Base-by-base conservation (phyloP, 1,139 yeast species). In the Petasospora fabianii region DNA sequence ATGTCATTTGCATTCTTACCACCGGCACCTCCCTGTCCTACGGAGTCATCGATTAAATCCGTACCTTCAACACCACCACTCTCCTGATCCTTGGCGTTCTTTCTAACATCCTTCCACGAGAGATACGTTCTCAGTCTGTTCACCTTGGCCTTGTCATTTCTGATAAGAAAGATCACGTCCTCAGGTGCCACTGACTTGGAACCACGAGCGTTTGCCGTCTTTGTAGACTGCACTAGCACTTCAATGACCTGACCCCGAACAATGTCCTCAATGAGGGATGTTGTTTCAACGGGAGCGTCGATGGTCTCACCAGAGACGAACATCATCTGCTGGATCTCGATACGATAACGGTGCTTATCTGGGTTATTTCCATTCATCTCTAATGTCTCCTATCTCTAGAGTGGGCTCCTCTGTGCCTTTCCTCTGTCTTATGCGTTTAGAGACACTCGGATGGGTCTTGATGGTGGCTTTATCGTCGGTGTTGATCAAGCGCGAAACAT, bases 241-340 rank as follows among this genome's bases (percentile, higher is more conserved):
- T 92, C 97, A 32, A 90, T 82, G 27, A 94, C 98, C 61, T 92
- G 98, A 1, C 95, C 94, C 35, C 95, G 73, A 3, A 92, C 98
- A 38, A 92, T 87, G 58, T 92, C 98, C 59, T 92, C 99, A 31
- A 92, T 87, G 41, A 92, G 64, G 10, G 94, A 80, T 0, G 97
- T 86, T 1, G 97, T 87, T 50, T 86, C 95, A 9, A 83, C 72
- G 0, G 97, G 96, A 3, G 97, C 95, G 53, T 92, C 98, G 51
- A 85, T 86, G 1, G 94, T 79, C 61, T 92, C 97, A 2, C 98
- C 99, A 44, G 84, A 76, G 43, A 92, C 98, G 68, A 94, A 92
- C 99, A 92, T 92, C 98, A 92, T 94, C 67, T 88, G 96, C 60
- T 86, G 96, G 54, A 87, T 86, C 61, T 87, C 96, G 35, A 83